These are phyloP conservation scores for Aureobasidium leucospermi DNA, from an alignment of 2,329 filamentous ascomycete genomes.

Conservation along the genomic window DNA sequence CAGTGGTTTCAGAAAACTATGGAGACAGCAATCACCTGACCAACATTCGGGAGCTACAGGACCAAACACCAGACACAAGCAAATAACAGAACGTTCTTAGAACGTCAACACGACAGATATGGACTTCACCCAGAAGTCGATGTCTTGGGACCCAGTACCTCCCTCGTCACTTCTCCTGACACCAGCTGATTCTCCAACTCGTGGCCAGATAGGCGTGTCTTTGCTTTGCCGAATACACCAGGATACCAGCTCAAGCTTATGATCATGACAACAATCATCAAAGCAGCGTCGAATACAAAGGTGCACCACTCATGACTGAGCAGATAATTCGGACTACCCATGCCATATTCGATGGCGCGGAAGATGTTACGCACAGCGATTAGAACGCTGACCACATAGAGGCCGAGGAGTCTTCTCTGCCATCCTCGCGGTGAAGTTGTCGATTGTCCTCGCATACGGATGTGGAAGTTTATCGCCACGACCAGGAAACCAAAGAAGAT, in stretches of 20 bases:
- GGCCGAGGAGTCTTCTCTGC: slow-evolving; percentile 27
- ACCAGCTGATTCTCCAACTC: no score
- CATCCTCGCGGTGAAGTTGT: slow-evolving; percentile 19
- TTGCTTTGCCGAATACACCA: no score
- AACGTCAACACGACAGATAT: no score
- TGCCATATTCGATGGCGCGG: slow-evolving; percentile 41
- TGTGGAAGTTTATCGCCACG: slow-evolving; percentile 44
- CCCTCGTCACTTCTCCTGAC: no score
- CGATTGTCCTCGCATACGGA: slow-evolving; percentile 29
- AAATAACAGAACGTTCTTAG: no score
- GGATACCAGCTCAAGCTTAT: slow-evolving; percentile 15
- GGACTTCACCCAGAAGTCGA: no score
- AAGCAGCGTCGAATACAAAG: slow-evolving; percentile 39
- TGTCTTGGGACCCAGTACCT: no score
- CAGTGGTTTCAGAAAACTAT: no score
- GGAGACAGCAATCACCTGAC: no score
- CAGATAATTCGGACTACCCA: slow-evolving; percentile 36
- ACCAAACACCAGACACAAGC: no score
- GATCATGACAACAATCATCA: slow-evolving; percentile 30
- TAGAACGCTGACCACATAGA: slow-evolving; percentile 33
- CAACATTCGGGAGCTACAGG: no score
- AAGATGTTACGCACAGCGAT: slow-evolving; percentile 43
- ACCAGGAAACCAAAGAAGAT: slow-evolving; percentile 28
- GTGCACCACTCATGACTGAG: slow-evolving; percentile 36
- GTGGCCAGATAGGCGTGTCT: no score